Conservation (phyloP, 352 stramenopile genomes). For the Phytopythium cucurbitacearum region DNA sequence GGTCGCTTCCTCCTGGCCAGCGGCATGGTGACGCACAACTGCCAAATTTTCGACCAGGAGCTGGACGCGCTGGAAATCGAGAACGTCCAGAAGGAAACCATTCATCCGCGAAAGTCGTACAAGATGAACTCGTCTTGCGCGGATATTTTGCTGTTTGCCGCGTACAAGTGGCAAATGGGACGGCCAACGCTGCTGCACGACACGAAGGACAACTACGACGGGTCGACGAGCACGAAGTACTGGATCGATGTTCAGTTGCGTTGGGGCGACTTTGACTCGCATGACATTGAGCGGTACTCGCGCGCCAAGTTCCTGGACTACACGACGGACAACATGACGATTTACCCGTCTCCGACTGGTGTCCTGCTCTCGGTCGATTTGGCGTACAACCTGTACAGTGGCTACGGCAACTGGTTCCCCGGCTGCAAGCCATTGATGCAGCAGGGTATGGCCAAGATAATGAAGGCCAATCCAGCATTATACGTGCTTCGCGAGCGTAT, state of each 20-base stretch:
- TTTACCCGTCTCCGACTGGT: conserved; percentile 99
- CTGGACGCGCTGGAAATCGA: conserved; percentile 99
- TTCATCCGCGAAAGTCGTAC: conserved; percentile 99
- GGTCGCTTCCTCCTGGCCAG: conserved; percentile 11
- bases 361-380: conserved; percentile 97
- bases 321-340: conserved; percentile 99
- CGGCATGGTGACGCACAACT: too few species aligned
- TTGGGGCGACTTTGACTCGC: conserved; percentile 99
- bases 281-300: conserved; percentile 99
- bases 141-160: conserved; percentile 98
- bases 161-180: conserved; percentile 98
- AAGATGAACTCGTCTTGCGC: conserved; percentile 99
- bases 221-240: conserved; percentile 96
- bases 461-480: conserved; percentile 99
- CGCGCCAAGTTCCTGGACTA: conserved; percentile 99
- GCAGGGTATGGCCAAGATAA: conserved; percentile 99
- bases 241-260: conserved; percentile 99
- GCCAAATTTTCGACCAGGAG: conserved; percentile 99
- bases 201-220: conserved; percentile 97
- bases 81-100: conserved; percentile 99
- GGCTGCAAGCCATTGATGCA: conserved; percentile 99
- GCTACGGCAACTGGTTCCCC: conserved; percentile 99
- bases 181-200: conserved; percentile 85
- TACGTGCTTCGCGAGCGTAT: conserved; percentile 99
- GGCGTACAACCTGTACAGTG: conserved; percentile 99